Base-by-base conservation (phyloP, 768 basidiomycete genomes). In the Boletus tylopilopsis region DNA sequence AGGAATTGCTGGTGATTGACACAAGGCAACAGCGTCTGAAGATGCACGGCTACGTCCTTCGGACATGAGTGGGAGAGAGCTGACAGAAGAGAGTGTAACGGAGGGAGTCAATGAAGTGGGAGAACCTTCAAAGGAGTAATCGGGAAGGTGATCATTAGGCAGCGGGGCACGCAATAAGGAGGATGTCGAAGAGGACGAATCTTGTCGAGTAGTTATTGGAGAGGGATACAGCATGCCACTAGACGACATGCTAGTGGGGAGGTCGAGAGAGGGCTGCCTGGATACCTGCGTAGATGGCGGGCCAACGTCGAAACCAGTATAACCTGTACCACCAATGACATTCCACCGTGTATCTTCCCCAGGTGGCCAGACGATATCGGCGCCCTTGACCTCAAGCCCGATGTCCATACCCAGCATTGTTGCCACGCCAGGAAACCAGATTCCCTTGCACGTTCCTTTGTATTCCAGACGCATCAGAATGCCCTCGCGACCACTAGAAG, bases 371-470 rank as follows among this genome's bases (percentile, higher is more conserved):
- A 73, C 66, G 19, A 88, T 75, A 49, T 87, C 84, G 21, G 82
- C 84, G 23, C 81, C 80, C 58, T 82, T 84, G 9, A 79, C 76
- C 52, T 84, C 81, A 12, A 92, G 72, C 11, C 78, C 77, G 27
- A 89, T 76, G 58, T 91, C 89, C 75, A 91, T 71, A 10, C 87
- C 90, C 18, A 92, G 73, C 58, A 89, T 71, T 4, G 86, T 90
- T 4, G 90, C 90, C 5, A 90, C 88, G 2, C 88, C 90, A 34
- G 87, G 83, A 60, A 82, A 90, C 85, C 87, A 91, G 37, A 91
- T 70, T 12, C 85, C 85, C 53, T 79, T 82, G 67, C 87, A 90
- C 3, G 79, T 77, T 33, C 78, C 87, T 53, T 81, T 83, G 63
- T 88, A 90, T 48, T 85, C 80, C 15, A 90, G 66, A 35, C 77